A percentile compares a stretch with the other conserved stretches of the same genome.
Conservation (phyloP, 331 rosid species). For the Rosa hybrid region DNA sequence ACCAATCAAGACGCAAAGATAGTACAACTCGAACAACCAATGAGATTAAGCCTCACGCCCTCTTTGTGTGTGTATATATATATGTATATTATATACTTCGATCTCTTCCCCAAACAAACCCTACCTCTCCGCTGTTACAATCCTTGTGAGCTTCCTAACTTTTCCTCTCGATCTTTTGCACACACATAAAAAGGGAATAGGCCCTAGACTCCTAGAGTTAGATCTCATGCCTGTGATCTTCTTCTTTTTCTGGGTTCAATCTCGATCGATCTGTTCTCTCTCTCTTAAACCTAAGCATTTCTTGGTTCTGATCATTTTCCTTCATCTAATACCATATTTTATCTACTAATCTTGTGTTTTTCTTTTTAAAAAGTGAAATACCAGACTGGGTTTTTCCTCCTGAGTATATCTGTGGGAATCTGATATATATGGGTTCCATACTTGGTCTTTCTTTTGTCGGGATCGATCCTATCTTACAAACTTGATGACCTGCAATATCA, state of each 20-base stretch:
- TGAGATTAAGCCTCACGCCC: conserved; percentile 8
- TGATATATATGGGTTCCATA: not conserved
- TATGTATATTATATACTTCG: conserved; percentile 24
- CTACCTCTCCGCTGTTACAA: conserved; percentile 39
- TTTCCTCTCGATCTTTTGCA: not conserved
- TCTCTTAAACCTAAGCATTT: not conserved
- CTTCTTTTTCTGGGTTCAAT: not conserved
- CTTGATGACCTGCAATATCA: conserved; percentile 8
- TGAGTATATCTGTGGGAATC: conserved; percentile 7
- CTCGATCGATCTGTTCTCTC: not conserved
- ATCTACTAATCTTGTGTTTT: not conserved
- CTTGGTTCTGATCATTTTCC: not conserved
- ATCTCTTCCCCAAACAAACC: conserved; percentile 21
- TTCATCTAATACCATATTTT: not conserved
- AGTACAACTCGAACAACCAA: conserved; percentile 26
- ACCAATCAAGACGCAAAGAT: conserved; percentile 39
- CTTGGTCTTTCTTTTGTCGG: not conserved
- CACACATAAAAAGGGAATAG: not conserved
- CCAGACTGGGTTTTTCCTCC: not conserved
- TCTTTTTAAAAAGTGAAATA: not conserved
- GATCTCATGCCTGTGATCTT: conserved; percentile 15
- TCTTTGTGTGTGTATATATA: too few species aligned
- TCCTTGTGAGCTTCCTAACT: conserved; percentile 25
- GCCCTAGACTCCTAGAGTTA: not conserved
- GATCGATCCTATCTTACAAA: conserved; percentile 17